Evolutionary conservation across 768 basidiomycete species (phyloP).

Genomic region (Tricholoma flavovirens): DNA sequence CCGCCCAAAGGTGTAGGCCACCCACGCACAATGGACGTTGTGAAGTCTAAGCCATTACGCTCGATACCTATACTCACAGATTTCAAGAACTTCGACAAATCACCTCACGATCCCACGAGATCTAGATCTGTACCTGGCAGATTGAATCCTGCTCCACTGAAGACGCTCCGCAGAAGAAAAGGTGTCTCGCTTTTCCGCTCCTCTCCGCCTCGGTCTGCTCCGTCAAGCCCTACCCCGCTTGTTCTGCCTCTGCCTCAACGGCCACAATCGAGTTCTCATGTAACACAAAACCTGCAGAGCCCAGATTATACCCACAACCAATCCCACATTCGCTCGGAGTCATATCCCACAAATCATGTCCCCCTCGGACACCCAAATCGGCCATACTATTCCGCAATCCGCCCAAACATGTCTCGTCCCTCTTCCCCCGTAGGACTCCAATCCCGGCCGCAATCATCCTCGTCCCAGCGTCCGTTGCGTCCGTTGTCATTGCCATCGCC

Average conservation of each 20-base stretch:
- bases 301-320: background rate
- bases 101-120: background rate
- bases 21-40: slow-evolving; percentile 7
- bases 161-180: slow-evolving; percentile 35
- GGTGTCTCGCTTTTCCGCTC: slow-evolving; percentile 26
- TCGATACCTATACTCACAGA: slow-evolving; percentile 14
- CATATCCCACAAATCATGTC: slow-evolving; percentile 22
- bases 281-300: slow-evolving; percentile 5
- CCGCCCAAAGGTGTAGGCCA: slow-evolving; percentile 9
- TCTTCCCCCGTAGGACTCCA: slow-evolving; percentile 5
- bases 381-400: slow-evolving; percentile 52
- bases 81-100: slow-evolving; percentile 9
- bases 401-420: slow-evolving; percentile 19
- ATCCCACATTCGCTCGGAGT: slow-evolving; percentile 17
- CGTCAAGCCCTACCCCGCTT: slow-evolving; percentile 6
- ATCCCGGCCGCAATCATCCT: slow-evolving; percentile 1
- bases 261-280: slow-evolving; percentile 20
- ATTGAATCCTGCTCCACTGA: slow-evolving; percentile 5
- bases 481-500: slow-evolving; percentile 12
- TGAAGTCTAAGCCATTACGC: slow-evolving; percentile 17
- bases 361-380: slow-evolving; percentile 48
- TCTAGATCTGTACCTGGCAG: background rate
- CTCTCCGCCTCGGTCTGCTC: slow-evolving; percentile 21
- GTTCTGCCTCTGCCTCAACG: slow-evolving; percentile 8
- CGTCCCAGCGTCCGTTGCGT: background rate